Base-by-base conservation (phyloP, 441 rosid genomes). In the Eutrema salsugineum region DNA sequence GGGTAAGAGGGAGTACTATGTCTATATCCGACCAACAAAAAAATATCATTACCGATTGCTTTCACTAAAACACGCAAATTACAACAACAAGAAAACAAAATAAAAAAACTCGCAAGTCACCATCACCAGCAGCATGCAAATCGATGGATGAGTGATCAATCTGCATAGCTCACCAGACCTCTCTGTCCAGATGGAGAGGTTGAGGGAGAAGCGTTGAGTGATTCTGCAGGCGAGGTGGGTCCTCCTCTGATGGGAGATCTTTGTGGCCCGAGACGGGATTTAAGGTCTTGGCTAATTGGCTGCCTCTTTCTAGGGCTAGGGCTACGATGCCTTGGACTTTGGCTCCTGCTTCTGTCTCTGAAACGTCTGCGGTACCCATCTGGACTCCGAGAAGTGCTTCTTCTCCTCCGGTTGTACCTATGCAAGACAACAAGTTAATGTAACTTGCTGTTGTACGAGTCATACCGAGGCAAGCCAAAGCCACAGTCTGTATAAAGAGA, bases 91-190 rank as follows among this genome's bases (percentile, higher is more conserved):
- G 2, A 24, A 24, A 24, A 24, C 1, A 20, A 20, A 20, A 20
- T 0, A 28, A 28, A 5, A 28, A 4, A 5, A 64, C 60, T 14
- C 15, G n/a, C 7, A 57, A 51, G 28, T 68, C 65, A 38, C 40
- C 50, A 48, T n/a, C 40, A 46, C 40, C 50, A 48, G 7, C 10
- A 38, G 32, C 59, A 62, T 20, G 14, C 44, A 32, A 10, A 50
- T 19, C 8, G 36, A 55, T 12, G 20, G 56, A 54, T 16, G 58
- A 63, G 42, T 57, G 43, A 55, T 88, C 87, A 71, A 65, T 94
- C 97, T 35, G 86, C 93, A 74, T 91, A 92, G 53, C 91, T 89
- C 69, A 94, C 98, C 81, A 94, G 73, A 43, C 97, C 90, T 71
- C 83, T 81, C 63, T 78, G 86, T 48, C 80, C 92, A 14, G 91